phyloP scores from a whole-genome alignment of 176 grass and related monocot species.

The Zoysia japonica region DNA sequence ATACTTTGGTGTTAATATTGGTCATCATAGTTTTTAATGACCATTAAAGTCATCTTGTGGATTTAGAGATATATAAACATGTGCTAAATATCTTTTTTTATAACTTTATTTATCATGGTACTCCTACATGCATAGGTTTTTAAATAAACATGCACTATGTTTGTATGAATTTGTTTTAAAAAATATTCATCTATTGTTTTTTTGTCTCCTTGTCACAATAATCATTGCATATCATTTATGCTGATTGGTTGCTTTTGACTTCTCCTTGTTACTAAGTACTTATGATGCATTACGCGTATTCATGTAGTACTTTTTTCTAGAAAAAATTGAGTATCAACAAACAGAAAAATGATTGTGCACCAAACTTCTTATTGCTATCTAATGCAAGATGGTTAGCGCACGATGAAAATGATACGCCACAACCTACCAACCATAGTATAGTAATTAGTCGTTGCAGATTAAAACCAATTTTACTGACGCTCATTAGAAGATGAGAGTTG shows the following conservation, averaged over 20 bases:
- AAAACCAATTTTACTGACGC: too few relatives aligned
- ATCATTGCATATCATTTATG: background rate
- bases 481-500: too few relatives aligned
- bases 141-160: background rate
- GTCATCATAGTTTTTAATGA: background rate
- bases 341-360: background rate
- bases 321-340: background rate
- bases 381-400: background rate
- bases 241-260: background rate
- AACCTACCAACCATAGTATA: conserved; percentile 19
- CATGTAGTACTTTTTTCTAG: too few relatives aligned
- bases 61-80: background rate
- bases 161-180: background rate
- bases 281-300: too few relatives aligned
- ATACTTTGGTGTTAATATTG: background rate
- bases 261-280: background rate
- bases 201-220: background rate
- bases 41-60: background rate
- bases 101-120: background rate
- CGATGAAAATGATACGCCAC: conserved; percentile 7
- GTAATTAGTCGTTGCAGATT: too few relatives aligned
- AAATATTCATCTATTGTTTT: too few relatives aligned
- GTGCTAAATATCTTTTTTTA: background rate
- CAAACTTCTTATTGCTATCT: background rate
- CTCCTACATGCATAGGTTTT: background rate